Evolutionary conservation across 441 rosid species (phyloP).

Genomic region (Macaranga tanarius): DNA sequence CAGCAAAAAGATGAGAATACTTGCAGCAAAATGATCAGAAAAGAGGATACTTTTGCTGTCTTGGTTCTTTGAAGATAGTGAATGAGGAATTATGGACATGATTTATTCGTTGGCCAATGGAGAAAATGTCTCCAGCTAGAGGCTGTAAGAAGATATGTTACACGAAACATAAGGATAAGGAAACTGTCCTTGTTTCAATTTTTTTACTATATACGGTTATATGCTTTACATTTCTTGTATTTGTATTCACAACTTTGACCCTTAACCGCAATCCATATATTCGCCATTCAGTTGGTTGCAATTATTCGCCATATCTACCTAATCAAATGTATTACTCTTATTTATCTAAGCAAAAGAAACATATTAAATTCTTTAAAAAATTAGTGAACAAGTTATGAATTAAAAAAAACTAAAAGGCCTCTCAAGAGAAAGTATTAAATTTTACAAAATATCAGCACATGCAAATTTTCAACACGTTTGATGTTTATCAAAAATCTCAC

Average conservation of each 20-base stretch:
- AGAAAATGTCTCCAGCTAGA: conserved; percentile 38
- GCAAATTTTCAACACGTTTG: no score
- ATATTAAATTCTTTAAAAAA: no score
- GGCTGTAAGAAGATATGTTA: conserved; percentile 26
- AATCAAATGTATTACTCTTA: no score
- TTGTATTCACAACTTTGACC: background rate
- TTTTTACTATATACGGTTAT: no score
- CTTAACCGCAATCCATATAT: background rate
- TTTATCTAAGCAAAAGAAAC: no score
- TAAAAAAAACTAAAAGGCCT: no score
- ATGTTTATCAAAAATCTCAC: background rate
- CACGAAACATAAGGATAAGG: conserved; percentile 30
- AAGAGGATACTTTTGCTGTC: background rate
- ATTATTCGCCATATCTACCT: no score
- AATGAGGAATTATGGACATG: conserved; percentile 16
- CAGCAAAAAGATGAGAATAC: background rate
- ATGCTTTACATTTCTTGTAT: no score
- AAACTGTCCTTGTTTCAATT: conserved; percentile 9
- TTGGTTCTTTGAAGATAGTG: conserved; percentile 14
- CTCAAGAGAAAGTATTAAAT: no score
- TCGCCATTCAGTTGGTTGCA: background rate
- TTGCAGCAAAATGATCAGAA: background rate
- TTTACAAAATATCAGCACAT: no score
- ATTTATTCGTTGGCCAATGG: conserved; percentile 19
- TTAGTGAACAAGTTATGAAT: no score